phyloP scores from a whole-genome alignment of 305 asterid genomes.

The Plantago coronopus region DNA sequence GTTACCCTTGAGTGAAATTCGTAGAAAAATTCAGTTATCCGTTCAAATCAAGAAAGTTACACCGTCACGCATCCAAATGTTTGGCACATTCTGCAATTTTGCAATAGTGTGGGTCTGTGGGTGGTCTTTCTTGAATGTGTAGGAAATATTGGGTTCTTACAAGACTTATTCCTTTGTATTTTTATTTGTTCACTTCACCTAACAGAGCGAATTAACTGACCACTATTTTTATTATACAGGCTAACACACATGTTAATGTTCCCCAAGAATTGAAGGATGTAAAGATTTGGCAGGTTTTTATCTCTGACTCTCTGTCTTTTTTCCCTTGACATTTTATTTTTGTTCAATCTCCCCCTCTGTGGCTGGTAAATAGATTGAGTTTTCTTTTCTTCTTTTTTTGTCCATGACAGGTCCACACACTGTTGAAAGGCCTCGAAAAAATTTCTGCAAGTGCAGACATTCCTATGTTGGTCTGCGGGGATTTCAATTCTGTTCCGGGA shows the following conservation, averaged over 20 bases:
- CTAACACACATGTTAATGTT: conserved; percentile 89
- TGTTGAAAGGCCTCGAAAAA: conserved; percentile 91
- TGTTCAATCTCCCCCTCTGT: not conserved
- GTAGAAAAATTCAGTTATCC: too few species aligned
- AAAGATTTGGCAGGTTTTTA: conserved; percentile 93
- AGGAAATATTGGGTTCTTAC: too few species aligned
- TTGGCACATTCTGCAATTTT: too few species aligned
- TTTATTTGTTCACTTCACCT: too few species aligned
- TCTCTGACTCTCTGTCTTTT: conserved; percentile 20
- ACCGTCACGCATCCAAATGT: too few species aligned
- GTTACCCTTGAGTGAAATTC: too few species aligned
- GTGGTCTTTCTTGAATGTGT: too few species aligned
- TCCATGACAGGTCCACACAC: conserved; percentile 68
- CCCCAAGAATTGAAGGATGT: conserved; percentile 91
- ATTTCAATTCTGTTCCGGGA: conserved; percentile 88
- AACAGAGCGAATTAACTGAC: too few species aligned
- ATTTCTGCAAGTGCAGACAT: conserved; percentile 92
- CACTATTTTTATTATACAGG: conserved; percentile 39
- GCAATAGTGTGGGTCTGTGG: too few species aligned
- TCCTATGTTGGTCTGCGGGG: conserved; percentile 97
- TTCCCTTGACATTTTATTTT: conserved; percentile 12
- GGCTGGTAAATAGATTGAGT: conserved; percentile 8
- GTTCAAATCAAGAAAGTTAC: too few species aligned
- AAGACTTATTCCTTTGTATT: too few species aligned
- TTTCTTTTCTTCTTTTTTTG: conserved; percentile 4